Conservation (phyloP, 208 protist genomes). For the Zelonia costaricensis region DNA sequence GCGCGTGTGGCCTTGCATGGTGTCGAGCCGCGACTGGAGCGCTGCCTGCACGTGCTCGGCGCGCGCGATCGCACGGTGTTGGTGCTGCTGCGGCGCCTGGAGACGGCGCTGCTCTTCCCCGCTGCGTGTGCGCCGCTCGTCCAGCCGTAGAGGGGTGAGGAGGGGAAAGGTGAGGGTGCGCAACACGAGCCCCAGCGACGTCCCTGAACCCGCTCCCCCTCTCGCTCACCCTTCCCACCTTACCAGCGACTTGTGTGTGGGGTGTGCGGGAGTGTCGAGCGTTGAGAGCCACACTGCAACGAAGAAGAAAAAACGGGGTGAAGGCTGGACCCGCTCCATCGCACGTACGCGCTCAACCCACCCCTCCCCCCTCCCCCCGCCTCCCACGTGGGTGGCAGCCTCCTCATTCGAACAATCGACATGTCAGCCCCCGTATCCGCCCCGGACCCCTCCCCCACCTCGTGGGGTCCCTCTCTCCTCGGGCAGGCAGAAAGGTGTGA, state of each 20-base stretch:
- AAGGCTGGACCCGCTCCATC: too few relatives aligned
- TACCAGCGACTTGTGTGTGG: too few relatives aligned
- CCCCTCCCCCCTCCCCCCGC: too few relatives aligned
- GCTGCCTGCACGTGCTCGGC: slow-evolving; percentile 23
- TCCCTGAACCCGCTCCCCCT: not conserved
- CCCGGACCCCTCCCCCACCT: too few relatives aligned
- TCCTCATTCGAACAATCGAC: too few relatives aligned
- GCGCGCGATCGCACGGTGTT: slow-evolving; percentile 13
- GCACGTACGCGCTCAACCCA: too few relatives aligned
- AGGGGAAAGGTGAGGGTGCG: not conserved
- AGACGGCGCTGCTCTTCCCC: slow-evolving; percentile 18
- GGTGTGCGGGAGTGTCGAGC: too few relatives aligned
- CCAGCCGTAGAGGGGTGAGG: not conserved
- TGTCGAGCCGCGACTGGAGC: slow-evolving; percentile 10
- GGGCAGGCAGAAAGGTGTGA: not conserved
- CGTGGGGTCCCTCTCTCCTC: not conserved
- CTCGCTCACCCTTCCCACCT: too few relatives aligned
- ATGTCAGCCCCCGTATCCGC: too few relatives aligned
- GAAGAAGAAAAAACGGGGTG: too few relatives aligned
- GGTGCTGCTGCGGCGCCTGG: slow-evolving; percentile 21
- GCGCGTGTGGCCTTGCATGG: slow-evolving; percentile 6
- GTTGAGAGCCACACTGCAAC: too few relatives aligned
- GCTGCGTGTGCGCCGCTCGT: slow-evolving; percentile 8
- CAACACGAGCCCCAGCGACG: not conserved
- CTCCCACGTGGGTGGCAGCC: too few relatives aligned